Evolutionary conservation across 2,329 filamentous ascomycete species (phyloP).

Genomic region (Hymenoscyphus repandus): DNA sequence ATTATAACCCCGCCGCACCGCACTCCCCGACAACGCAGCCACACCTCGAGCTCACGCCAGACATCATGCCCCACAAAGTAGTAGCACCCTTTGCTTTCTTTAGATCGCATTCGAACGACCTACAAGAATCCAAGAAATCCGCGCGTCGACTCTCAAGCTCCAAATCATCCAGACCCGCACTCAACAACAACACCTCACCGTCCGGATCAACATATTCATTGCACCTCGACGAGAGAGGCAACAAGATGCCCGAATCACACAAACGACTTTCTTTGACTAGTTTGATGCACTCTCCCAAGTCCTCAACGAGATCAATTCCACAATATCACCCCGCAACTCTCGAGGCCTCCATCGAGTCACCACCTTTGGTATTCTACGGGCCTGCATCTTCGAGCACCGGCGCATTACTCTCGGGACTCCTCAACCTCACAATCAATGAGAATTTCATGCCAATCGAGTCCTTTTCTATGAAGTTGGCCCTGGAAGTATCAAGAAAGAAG

Average conservation of each 20-base stretch:
- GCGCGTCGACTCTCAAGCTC: slow-evolving; percentile 12
- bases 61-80: slow-evolving; percentile 6
- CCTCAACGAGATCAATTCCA: slow-evolving; percentile 20
- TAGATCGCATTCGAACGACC: slow-evolving; percentile 3
- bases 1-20: not conserved
- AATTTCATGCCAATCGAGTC: slow-evolving; percentile 61
- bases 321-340: slow-evolving; percentile 13
- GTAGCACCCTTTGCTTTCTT: slow-evolving; percentile 7
- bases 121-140: slow-evolving; percentile 19
- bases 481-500: slow-evolving; percentile 71
- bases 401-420: slow-evolving; percentile 77
- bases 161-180: slow-evolving; percentile 10
- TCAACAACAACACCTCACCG: slow-evolving; percentile 10
- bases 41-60: not conserved
- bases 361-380: slow-evolving; percentile 70
- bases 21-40: not conserved
- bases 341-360: slow-evolving; percentile 46
- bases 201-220: slow-evolving; percentile 16
- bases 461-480: slow-evolving; percentile 67
- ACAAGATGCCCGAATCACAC: slow-evolving; percentile 25
- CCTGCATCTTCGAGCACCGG: slow-evolving; percentile 70
- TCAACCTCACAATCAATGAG: slow-evolving; percentile 69
- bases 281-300: slow-evolving; percentile 20
- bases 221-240: slow-evolving; percentile 6
- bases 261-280: slow-evolving; percentile 25